Percentiles rank a stretch among this genome's conserved stretches.
These are phyloP conservation scores for Phoma herbarum DNA, from an alignment of 2,329 filamentous ascomycete species.

Conservation along the genomic window DNA sequence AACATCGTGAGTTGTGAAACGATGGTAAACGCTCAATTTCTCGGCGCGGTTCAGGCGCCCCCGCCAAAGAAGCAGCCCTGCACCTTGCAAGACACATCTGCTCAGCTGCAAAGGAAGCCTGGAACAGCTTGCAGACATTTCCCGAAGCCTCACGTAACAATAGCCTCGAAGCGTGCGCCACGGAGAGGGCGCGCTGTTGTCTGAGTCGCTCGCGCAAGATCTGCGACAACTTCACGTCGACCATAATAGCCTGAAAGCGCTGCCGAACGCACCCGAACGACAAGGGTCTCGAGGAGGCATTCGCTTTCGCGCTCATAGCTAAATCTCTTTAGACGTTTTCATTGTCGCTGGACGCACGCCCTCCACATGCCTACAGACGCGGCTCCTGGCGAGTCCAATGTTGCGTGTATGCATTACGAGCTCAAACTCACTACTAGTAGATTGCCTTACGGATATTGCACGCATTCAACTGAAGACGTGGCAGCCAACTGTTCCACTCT, in stretches of 20 bases:
- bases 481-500: neutral
- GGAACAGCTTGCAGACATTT: neutral
- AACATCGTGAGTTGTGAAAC: slow-evolving; percentile 14
- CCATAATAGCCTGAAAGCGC: neutral
- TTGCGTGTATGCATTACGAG: neutral
- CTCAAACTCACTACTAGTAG: neutral
- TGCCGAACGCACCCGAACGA: slow-evolving; percentile 1
- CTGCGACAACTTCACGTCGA: neutral
- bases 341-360: neutral
- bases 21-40: slow-evolving; percentile 7
- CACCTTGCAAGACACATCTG: slow-evolving; percentile 13
- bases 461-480: neutral
- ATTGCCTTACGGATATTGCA: neutral
- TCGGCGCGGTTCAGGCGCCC: slow-evolving; percentile 3
- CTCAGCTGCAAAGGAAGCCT: neutral
- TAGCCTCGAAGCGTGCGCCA: neutral
- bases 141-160: neutral
- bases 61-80: neutral
- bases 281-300: neutral
- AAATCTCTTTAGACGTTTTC: neutral
- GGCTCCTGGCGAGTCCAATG: neutral
- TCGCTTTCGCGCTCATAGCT: neutral
- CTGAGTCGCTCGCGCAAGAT: neutral
- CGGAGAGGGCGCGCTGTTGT: neutral
- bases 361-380: neutral